These are phyloP conservation scores for Vigna mungo DNA, from an alignment of 306 rosid genomes.

Conservation along the genomic window DNA sequence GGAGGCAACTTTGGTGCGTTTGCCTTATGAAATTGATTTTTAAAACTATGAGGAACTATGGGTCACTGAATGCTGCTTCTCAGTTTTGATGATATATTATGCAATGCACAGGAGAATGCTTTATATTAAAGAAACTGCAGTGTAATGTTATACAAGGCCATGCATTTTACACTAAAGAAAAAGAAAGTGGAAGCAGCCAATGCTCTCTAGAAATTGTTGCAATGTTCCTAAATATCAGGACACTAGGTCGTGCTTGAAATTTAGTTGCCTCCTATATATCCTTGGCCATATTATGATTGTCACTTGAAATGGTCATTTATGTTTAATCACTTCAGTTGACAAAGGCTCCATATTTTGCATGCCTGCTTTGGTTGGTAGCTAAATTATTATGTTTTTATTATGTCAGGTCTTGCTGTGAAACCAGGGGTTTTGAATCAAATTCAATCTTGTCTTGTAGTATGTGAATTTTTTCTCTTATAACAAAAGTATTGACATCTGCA, in stretches of 20 bases:
- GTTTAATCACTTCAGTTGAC: slow-evolving; percentile 10
- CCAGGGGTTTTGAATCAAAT: slow-evolving; percentile 79
- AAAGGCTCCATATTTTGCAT: background rate
- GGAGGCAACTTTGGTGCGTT: background rate
- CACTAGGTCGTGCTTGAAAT: slow-evolving; percentile 11
- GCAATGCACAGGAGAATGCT: background rate
- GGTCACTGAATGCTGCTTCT: background rate
- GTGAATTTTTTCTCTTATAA: slow-evolving; percentile 47
- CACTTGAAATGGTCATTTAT: slow-evolving; percentile 25
- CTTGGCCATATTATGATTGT: slow-evolving; percentile 22
- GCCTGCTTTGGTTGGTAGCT: slow-evolving; percentile 27
- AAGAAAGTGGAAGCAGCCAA: slow-evolving; percentile 3
- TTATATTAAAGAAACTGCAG: background rate
- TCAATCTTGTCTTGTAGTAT: slow-evolving; percentile 69
- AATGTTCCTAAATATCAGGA: background rate
- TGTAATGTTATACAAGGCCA: slow-evolving; percentile 10
- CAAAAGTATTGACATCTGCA: slow-evolving; percentile 17
- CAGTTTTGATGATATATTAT: slow-evolving; percentile 11
- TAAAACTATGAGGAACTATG: background rate
- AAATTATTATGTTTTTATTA: slow-evolving; percentile 10
- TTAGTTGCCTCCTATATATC: slow-evolving; percentile 21
- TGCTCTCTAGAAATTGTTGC: slow-evolving; percentile 31
- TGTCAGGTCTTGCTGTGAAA: slow-evolving; percentile 86
- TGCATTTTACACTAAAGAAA: slow-evolving; percentile 5
- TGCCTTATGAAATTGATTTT: slow-evolving; percentile 3